Percentiles rank a stretch among this genome's conserved stretches.
phyloP scores from a whole-genome alignment of 2,329 filamentous ascomycete species.

The Decorospora gaudefroyi region DNA sequence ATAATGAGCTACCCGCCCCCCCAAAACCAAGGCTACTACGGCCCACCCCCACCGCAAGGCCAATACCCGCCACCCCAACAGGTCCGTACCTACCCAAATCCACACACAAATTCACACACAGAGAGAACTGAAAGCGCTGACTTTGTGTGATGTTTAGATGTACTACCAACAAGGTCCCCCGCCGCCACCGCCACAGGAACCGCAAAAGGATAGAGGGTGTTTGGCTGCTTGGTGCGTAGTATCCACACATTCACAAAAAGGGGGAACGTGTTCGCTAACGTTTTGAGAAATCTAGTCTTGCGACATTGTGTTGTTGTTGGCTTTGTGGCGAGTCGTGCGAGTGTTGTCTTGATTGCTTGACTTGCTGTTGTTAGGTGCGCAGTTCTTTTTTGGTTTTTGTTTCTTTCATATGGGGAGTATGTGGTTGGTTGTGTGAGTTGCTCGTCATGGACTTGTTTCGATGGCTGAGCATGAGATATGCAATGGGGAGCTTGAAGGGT shows the following conservation, averaged over 20 bases:
- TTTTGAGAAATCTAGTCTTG: conserved; percentile 27
- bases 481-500: too few species aligned
- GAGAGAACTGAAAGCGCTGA: background rate
- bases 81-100: too few species aligned
- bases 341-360: conserved; percentile 41
- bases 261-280: background rate
- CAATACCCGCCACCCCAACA: conserved; percentile 40
- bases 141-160: conserved; percentile 27
- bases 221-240: conserved; percentile 39
- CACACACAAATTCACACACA: too few species aligned
- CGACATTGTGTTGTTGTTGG: conserved; percentile 46
- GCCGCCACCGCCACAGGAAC: conserved; percentile 28
- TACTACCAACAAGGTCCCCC: conserved; percentile 39
- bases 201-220: conserved; percentile 43
- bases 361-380: conserved; percentile 34
- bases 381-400: background rate
- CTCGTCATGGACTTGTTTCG: too few species aligned
- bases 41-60: conserved; percentile 31
- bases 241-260: background rate
- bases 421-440: too few species aligned
- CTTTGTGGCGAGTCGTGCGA: conserved; percentile 45
- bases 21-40: conserved; percentile 32
- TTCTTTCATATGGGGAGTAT: background rate
- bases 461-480: too few species aligned
- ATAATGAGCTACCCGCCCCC: conserved; percentile 24